Evolutionary conservation across 1,284 basidiomycete species (phyloP).

Genomic region (Xerocomus minutiporus): DNA sequence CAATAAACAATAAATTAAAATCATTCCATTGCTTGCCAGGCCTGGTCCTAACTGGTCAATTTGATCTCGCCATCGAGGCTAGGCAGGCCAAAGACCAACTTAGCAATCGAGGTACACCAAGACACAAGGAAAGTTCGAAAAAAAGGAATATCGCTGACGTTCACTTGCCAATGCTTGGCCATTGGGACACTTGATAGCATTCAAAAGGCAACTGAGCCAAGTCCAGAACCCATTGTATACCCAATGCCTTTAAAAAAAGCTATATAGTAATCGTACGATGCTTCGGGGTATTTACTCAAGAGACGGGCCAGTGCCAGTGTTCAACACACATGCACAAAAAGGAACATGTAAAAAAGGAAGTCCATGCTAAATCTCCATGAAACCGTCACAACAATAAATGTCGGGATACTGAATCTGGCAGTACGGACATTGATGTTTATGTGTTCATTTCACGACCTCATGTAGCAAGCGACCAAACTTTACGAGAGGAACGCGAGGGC

Average conservation of each 20-base stretch:
- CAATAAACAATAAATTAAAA: too few species aligned
- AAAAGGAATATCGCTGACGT: not conserved
- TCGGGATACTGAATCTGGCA: conserved; percentile 1
- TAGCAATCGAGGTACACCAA: too few species aligned
- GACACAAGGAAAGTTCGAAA: too few species aligned
- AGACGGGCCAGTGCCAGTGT: conserved; percentile 24
- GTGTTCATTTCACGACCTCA: conserved; percentile 7
- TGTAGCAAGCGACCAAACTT: conserved; percentile 11
- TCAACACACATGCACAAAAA: conserved; percentile 23
- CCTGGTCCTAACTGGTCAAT: too few species aligned
- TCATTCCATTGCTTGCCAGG: too few species aligned
- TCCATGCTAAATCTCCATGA: conserved; percentile 12
- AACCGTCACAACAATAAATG: not conserved
- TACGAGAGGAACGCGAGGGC: conserved; percentile 46
- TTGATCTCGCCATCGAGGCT: too few species aligned
- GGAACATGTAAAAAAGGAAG: not conserved
- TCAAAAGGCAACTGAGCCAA: too few species aligned
- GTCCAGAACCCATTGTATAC: too few species aligned
- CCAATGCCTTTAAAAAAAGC: conserved; percentile 1
- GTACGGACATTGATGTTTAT: not conserved
- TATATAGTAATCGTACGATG: conserved; percentile 20
- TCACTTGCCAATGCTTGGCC: too few species aligned
- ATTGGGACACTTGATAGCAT: too few species aligned
- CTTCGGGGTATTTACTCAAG: conserved; percentile 18
- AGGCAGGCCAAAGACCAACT: too few species aligned